A percentile compares a stretch with the other conserved stretches of the same genome.
Evolutionary conservation across 192 early-diverging fungal species (phyloP).

Genomic region (Coemansia umbellata): DNA sequence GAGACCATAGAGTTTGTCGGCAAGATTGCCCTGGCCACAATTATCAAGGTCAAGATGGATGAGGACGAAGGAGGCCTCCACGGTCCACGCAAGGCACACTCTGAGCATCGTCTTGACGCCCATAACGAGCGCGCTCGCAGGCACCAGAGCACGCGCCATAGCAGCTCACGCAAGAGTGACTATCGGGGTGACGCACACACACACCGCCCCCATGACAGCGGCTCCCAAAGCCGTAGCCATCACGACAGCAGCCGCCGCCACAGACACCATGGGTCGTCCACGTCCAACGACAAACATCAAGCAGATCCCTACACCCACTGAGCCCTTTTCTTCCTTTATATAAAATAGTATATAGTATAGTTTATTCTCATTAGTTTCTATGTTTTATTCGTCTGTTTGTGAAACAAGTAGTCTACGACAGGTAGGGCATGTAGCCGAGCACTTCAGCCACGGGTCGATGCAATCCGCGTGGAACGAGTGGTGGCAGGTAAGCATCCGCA

Average conservation of each 20-base stretch:
- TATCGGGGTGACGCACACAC: neutral
- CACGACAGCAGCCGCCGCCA: neutral
- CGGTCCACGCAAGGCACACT: neutral
- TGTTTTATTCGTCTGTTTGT: neutral
- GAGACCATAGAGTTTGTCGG: constrained; percentile 38
- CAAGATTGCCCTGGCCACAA: constrained; percentile 37
- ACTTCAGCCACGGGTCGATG: constrained; percentile 46
- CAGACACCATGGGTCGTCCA: neutral
- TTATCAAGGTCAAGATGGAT: constrained; percentile 47
- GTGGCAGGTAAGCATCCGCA: constrained; percentile 31
- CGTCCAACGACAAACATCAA: neutral
- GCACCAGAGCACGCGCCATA: neutral
- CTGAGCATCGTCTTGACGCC: neutral
- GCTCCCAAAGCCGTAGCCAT: neutral
- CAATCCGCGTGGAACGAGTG: constrained; percentile 44
- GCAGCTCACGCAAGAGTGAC: neutral
- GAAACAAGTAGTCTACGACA: neutral
- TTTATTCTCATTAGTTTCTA: neutral
- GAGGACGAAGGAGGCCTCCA: constrained; percentile 10
- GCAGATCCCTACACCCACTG: neutral
- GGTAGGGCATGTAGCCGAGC: neutral
- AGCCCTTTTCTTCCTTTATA: neutral
- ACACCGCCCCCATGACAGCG: neutral
- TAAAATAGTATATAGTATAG: no score
- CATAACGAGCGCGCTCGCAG: neutral